Evolutionary conservation across 129 eudicot species (phyloP).

Genomic region (Scalesia atractyloides): DNA sequence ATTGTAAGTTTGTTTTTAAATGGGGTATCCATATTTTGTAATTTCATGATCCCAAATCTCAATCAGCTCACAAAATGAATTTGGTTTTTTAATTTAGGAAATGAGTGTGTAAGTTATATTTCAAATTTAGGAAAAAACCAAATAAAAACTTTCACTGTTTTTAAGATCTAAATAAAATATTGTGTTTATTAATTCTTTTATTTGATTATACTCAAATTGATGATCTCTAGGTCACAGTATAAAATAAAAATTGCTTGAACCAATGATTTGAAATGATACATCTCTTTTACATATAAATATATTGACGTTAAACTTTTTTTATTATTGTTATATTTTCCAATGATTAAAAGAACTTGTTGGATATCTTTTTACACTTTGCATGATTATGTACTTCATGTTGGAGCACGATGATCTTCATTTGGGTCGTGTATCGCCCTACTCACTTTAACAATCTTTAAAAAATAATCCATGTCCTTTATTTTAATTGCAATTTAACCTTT

Average conservation of each 20-base stretch:
- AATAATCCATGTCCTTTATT: too few species aligned
- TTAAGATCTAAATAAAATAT: not conserved
- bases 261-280: constrained; percentile 2
- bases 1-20: too few species aligned
- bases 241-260: not conserved
- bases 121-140: not conserved
- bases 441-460: too few species aligned
- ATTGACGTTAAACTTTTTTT: not conserved
- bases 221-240: constrained; percentile 9
- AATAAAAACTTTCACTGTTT: constrained; percentile 3
- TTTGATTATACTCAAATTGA: not conserved
- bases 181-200: not conserved
- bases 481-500: too few species aligned
- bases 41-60: not conserved
- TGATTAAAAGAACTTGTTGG: not conserved
- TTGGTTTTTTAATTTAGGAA: not conserved
- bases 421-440: too few species aligned
- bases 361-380: not conserved
- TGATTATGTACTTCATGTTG: too few species aligned
- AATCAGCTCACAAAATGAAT: not conserved
- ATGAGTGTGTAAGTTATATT: not conserved
- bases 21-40: too few species aligned
- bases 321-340: not conserved
- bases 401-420: too few species aligned
- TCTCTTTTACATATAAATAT: not conserved